A percentile compares a stretch with the other conserved stretches of the same genome.
phyloP scores from a whole-genome alignment of 495 filamentous ascomycete species.

The Podospora pseudoanserina region DNA sequence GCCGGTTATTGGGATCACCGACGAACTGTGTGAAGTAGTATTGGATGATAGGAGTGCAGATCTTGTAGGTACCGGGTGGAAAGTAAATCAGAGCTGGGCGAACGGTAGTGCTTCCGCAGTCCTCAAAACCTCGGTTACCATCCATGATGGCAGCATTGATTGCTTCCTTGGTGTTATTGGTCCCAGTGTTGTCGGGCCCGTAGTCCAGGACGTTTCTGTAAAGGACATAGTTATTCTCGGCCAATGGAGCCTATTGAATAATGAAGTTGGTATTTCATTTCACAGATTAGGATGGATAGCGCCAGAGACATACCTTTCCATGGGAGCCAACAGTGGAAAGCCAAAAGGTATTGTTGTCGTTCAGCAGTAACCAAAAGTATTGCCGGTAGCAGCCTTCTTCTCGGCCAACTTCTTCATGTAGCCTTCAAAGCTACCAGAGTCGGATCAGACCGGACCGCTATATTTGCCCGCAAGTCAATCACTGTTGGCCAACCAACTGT shows the following conservation, averaged over 20 bases:
- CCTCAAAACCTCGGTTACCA: constrained; percentile 66
- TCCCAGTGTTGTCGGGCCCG: constrained; percentile 8
- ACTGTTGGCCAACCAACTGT: background rate
- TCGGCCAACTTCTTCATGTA: background rate
- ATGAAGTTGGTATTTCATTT: background rate
- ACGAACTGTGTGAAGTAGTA: constrained; percentile 73
- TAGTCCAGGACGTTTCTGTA: constrained; percentile 11
- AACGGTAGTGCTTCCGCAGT: constrained; percentile 69
- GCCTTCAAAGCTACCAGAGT: background rate
- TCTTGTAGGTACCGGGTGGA: constrained; percentile 66
- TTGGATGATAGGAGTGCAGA: constrained; percentile 59
- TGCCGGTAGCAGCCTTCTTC: background rate
- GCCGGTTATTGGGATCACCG: constrained; percentile 61
- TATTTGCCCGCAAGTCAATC: background rate
- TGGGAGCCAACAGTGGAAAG: background rate
- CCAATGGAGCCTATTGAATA: background rate
- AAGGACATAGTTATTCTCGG: background rate
- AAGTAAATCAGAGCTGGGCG: constrained; percentile 70
- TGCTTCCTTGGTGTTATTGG: constrained; percentile 65
- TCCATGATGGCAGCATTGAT: constrained; percentile 73
- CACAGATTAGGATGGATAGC: background rate
- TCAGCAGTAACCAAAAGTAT: background rate
- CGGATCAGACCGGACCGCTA: background rate
- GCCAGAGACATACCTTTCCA: background rate
- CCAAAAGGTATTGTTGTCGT: constrained; percentile 1